Base-by-base conservation (phyloP, 2,329 filamentous ascomycete genomes). In the Exophiala mesophila region DNA sequence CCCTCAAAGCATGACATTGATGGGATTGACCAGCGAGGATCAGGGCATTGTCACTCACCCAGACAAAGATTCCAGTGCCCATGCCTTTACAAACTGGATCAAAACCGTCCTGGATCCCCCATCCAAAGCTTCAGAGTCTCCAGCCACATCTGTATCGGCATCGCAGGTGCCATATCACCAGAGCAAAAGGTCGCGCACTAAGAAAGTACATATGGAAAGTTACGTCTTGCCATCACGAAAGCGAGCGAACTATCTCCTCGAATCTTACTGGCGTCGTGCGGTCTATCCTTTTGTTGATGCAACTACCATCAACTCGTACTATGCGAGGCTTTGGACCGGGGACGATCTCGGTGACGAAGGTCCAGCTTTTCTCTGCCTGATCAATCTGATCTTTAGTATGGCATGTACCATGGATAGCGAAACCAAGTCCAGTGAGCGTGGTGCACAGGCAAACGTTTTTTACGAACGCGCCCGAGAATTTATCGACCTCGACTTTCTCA, bases 351-450 rank as follows among this genome's bases (percentile, higher is more conserved):
- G 65, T 2, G 53, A 60, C 0, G 63, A 71, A 15, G 68, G 72
- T 39, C 61, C 62, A 4, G 59, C 68, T 29, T 64, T 72, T 8
- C 60, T 72, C 37, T 65, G 67, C 28, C 68, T 63, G 0, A 55
- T 73, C 9, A 72, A 74, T 21, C 61, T 70, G 15, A 63, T 73
- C 1, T 66, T 74, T 24, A 70, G 70, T 0, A 55, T 74, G 1
- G 63, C 69, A 0, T 68, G 66, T 2, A 69, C 73, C 19, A 52
- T 72, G 2, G 55, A 64, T 1, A 69, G 72, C 36, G 64, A 64
- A 2, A 59, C 67, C 15, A 52, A 60, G 0, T 57, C 62, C 0
- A 59, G 63, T 10, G 59, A 67, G 32, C 57, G 69, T 8, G 65
- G 70, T 15, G 57, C 60, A 3, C 60, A 62, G 0, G 68, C 69